Evolutionary conservation across 164 flowering plant species (phyloP).

Genomic region (Warburgia ugandensis): DNA sequence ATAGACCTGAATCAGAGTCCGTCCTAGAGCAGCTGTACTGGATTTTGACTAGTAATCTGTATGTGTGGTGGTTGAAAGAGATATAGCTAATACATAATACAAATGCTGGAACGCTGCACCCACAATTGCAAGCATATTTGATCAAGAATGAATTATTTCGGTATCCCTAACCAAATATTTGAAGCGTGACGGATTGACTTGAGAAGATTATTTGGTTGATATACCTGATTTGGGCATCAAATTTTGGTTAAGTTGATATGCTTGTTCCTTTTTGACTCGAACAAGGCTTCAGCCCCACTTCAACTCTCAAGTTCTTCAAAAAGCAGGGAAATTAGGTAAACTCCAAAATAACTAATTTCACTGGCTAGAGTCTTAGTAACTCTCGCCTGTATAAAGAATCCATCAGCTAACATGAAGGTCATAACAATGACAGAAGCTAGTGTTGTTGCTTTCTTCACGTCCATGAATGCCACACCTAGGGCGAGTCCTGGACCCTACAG

Average conservation of each 20-base stretch:
- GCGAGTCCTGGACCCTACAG: constrained; percentile 9
- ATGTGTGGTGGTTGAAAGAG: constrained; percentile 1
- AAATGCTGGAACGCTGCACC: too few species aligned
- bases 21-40: constrained; percentile 5
- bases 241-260: too few species aligned
- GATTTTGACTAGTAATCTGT: neutral
- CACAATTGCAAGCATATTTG: neutral
- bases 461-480: constrained; percentile 4
- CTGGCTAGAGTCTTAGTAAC: neutral
- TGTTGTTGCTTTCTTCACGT: constrained; percentile 7
- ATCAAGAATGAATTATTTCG: too few species aligned
- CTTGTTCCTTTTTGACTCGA: neutral
- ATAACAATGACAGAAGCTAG: constrained; percentile 7
- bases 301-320: neutral
- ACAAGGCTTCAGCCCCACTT: neutral
- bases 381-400: constrained; percentile 8
- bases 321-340: neutral
- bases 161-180: too few species aligned
- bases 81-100: neutral
- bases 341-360: neutral
- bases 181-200: too few species aligned
- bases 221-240: too few species aligned
- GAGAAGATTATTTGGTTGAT: too few species aligned
- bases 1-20: neutral
- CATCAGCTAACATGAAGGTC: constrained; percentile 11